Conservation (phyloP, 23 red algal species). For the Agarophyton chilense region DNA sequence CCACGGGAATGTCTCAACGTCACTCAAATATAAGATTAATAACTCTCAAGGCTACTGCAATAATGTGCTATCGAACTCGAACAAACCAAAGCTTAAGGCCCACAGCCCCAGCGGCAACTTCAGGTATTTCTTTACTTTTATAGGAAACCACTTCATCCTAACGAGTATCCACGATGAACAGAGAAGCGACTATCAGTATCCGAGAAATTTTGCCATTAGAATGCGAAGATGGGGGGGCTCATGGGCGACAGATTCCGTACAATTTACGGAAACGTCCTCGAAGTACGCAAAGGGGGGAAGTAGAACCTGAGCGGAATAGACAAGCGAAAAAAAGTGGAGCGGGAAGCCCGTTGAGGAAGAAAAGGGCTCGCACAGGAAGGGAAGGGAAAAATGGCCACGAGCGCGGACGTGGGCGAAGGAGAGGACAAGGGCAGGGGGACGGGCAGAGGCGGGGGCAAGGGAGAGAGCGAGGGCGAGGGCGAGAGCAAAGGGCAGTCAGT, state of each 20-base stretch:
- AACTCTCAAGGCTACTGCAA: not conserved
- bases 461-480: not conserved
- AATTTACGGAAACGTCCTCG: constrained; percentile 23
- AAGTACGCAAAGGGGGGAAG: not conserved
- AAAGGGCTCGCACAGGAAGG: not conserved
- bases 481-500: not conserved
- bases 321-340: not conserved
- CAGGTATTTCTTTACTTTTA: not conserved
- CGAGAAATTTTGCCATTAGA: not conserved
- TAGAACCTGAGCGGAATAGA: not conserved
- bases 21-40: not conserved
- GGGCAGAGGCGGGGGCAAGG: not conserved
- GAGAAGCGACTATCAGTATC: not conserved
- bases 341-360: not conserved
- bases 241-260: not conserved
- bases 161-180: not conserved
- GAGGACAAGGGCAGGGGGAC: not conserved
- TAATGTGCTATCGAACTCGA: not conserved
- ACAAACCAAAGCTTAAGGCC: not conserved
- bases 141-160: not conserved
- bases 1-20: not conserved
- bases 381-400: not conserved
- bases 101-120: not conserved
- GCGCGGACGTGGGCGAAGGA: not conserved
- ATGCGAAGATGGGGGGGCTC: not conserved